Percentiles rank a stretch among this genome's conserved stretches.
Evolutionary conservation across 169 alveolate species (phyloP).

Genomic region (Eimeria maxima): DNA sequence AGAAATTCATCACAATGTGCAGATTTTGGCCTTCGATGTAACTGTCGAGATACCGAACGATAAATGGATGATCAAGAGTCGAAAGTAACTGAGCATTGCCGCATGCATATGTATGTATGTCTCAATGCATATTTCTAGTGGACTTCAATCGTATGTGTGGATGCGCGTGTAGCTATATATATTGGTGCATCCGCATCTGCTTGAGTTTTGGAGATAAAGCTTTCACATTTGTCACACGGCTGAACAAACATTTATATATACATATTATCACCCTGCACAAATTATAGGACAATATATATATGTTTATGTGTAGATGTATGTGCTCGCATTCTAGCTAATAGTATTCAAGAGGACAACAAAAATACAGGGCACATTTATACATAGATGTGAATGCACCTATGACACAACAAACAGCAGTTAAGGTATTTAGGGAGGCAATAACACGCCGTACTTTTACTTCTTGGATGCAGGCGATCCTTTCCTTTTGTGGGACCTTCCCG

Average conservation of each 20-base stretch:
- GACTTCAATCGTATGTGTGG: not conserved
- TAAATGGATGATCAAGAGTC: constrained; percentile 95
- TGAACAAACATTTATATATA: too few relatives aligned
- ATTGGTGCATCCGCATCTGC: not conserved
- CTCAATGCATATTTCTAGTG: not conserved
- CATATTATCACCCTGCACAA: too few relatives aligned
- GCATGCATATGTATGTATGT: constrained; percentile 16
- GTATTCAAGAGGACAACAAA: too few relatives aligned
- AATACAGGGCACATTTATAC: too few relatives aligned
- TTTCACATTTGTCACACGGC: too few relatives aligned
- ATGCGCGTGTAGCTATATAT: not conserved
- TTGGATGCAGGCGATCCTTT: constrained; percentile 90
- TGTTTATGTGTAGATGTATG: not conserved
- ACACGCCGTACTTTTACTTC: constrained; percentile 87
- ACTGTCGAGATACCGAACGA: constrained; percentile 95
- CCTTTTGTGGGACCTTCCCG: constrained; percentile 88
- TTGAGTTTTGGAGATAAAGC: too few relatives aligned
- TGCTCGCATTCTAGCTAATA: not conserved
- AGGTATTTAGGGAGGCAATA: not conserved
- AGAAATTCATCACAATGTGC: constrained; percentile 94
- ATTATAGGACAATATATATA: too few relatives aligned
- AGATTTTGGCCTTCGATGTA: constrained; percentile 93
- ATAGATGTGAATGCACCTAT: too few relatives aligned
- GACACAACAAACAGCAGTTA: not conserved
- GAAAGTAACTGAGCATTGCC: constrained; percentile 89